Evolutionary conservation across 768 basidiomycete genomes (phyloP).

Genomic region (Candolleomyces eurysporus): DNA sequence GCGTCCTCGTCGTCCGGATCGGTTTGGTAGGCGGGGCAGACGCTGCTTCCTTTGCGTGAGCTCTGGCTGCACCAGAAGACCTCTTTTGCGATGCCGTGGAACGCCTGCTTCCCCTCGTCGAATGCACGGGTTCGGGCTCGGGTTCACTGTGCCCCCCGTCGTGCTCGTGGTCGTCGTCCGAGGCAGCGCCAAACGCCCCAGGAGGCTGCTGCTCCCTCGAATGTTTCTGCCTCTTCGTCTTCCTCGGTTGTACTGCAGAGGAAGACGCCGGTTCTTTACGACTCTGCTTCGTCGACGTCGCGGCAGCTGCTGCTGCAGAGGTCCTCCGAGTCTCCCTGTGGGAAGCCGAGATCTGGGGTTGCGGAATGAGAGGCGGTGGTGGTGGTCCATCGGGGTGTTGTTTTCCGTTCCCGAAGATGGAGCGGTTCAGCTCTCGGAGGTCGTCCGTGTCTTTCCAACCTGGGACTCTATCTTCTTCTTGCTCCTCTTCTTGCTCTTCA

Average conservation of each 20-base stretch:
- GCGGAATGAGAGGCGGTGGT: not conserved
- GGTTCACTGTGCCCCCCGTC: not conserved
- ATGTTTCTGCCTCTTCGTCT: constrained; percentile 7
- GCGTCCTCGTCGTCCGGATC: not conserved
- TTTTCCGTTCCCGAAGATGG: constrained; percentile 22
- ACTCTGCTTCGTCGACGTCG: constrained; percentile 10
- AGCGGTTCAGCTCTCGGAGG: constrained; percentile 22
- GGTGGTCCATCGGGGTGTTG: not conserved
- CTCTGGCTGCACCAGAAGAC: not conserved
- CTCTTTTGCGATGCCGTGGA: too few species aligned
- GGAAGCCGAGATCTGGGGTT: not conserved
- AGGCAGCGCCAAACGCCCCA: constrained; percentile 36
- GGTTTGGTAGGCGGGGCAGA: not conserved
- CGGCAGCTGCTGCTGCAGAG: not conserved
- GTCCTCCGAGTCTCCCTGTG: not conserved
- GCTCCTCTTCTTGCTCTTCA: constrained; percentile 10
- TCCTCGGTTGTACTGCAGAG: too few species aligned
- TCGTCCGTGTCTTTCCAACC: constrained; percentile 12
- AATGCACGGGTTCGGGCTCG: constrained; percentile 12
- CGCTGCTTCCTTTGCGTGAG: constrained; percentile 2
- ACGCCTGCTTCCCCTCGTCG: too few species aligned
- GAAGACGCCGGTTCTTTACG: not conserved
- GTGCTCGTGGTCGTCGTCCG: constrained; percentile 33
- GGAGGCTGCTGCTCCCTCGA: constrained; percentile 34
- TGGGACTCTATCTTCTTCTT: not conserved